These are phyloP conservation scores for Panicum hallii DNA, from an alignment of 202 grass and related monocot genomes.

Conservation along the genomic window DNA sequence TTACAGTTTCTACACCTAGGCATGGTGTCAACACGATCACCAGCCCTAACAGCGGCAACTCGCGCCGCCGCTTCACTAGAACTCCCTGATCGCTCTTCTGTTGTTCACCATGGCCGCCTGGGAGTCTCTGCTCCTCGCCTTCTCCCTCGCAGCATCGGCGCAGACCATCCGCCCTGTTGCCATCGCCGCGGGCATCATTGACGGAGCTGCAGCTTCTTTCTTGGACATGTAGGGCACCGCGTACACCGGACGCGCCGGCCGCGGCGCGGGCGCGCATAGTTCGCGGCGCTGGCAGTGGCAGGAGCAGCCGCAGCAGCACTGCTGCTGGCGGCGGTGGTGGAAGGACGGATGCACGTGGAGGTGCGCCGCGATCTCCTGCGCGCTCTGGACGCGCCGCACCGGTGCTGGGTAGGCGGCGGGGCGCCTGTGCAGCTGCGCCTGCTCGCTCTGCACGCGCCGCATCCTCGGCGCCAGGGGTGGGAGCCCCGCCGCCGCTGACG, in stretches of 20 bases:
- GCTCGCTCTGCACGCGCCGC: constrained; percentile 41
- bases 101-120: neutral
- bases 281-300: neutral
- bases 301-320: neutral
- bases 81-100: constrained; percentile 25
- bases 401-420: neutral
- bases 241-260: neutral
- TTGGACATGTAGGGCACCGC: constrained; percentile 7
- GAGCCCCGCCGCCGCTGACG: neutral
- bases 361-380: constrained; percentile 31
- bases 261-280: neutral
- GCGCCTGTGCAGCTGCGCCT: neutral
- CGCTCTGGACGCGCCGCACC: constrained; percentile 45
- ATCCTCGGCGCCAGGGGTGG: neutral
- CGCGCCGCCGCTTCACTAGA: neutral
- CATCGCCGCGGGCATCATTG: neutral
- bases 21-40: neutral
- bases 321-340: neutral
- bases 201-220: constrained; percentile 4
- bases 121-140: constrained; percentile 22
- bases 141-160: neutral
- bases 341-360: neutral
- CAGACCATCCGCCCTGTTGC: neutral
- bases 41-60: neutral
- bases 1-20: neutral